Evolutionary conservation across 495 filamentous ascomycete genomes (phyloP).

Genomic region (Podospora anserina): DNA sequence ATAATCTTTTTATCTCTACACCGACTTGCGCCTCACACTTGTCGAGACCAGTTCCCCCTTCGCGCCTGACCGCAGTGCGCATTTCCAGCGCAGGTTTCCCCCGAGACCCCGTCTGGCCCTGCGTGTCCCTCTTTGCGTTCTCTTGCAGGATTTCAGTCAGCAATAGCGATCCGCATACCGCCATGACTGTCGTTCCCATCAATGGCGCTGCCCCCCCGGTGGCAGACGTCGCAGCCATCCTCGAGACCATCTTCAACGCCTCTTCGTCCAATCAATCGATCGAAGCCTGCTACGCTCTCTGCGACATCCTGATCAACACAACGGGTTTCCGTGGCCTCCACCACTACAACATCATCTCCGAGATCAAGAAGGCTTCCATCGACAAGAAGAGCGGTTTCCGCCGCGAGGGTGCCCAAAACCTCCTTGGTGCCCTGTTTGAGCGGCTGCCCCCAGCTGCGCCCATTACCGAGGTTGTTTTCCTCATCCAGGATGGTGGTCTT

Average conservation of each 20-base stretch:
- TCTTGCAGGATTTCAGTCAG: constrained; percentile 14
- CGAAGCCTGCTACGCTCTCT: constrained; percentile 79
- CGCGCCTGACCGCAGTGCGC: constrained; percentile 13
- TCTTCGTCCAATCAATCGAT: constrained; percentile 83
- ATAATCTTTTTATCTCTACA: constrained; percentile 2
- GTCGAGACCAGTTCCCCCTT: not conserved
- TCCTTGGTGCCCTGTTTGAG: constrained; percentile 90
- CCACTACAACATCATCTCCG: constrained; percentile 66
- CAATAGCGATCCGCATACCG: constrained; percentile 15
- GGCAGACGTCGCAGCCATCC: constrained; percentile 68
- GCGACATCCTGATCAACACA: constrained; percentile 72
- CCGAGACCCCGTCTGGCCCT: constrained; percentile 11
- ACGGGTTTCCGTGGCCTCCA: constrained; percentile 73
- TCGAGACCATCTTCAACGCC: constrained; percentile 73
- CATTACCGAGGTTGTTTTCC: constrained; percentile 74
- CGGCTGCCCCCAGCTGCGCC: constrained; percentile 74
- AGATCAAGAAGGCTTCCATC: constrained; percentile 77
- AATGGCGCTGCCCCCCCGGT: constrained; percentile 48
- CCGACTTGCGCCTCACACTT: constrained; percentile 2
- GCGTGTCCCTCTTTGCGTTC: not conserved
- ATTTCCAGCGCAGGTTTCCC: constrained; percentile 21
- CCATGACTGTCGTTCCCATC: constrained; percentile 33
- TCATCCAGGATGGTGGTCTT: constrained; percentile 73
- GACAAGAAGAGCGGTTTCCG: constrained; percentile 91
- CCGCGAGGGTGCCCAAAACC: constrained; percentile 91